Conservation (phyloP, 1,139 yeast genomes). For the Taphrina wiesneri region DNA sequence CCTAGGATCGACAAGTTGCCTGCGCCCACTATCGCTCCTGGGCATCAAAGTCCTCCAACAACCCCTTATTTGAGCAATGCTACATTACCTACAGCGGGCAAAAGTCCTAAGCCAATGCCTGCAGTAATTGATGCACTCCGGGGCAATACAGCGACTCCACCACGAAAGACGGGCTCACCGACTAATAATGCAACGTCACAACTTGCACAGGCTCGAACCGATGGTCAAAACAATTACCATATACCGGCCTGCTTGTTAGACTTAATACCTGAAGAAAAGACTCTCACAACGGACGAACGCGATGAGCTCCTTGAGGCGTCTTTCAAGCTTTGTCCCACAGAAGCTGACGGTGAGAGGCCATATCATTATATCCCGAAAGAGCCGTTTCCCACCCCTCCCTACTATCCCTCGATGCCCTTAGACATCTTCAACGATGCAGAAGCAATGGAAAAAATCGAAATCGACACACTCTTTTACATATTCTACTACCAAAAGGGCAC, state of each 20-base stretch:
- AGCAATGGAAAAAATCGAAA: constrained; percentile 70
- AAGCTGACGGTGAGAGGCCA: constrained; percentile 86
- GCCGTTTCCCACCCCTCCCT: constrained; percentile 87
- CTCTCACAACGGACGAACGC: constrained; percentile 24
- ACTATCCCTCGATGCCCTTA: constrained; percentile 87
- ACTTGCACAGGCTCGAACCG: neutral
- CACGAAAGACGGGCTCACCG: neutral
- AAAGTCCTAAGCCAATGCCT: neutral
- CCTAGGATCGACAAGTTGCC: constrained; percentile 33
- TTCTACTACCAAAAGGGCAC: constrained; percentile 78
- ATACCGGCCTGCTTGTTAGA: constrained; percentile 26
- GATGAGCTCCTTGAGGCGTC: constrained; percentile 63
- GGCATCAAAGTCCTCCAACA: neutral
- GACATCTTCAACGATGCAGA: constrained; percentile 48
- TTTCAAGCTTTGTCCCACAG: constrained; percentile 86
- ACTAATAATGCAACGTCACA: neutral
- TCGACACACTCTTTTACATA: constrained; percentile 87
- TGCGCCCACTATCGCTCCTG: constrained; percentile 24
- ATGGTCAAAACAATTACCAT: constrained; percentile 21
- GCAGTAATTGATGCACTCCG: constrained; percentile 4
- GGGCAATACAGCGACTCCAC: constrained; percentile 10
- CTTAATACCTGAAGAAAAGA: constrained; percentile 19
- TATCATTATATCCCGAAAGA: constrained; percentile 74
- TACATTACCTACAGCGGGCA: neutral
- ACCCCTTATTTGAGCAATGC: constrained; percentile 8